Base-by-base conservation (phyloP, 1,139 yeast species). In the Candida glucosophila region DNA sequence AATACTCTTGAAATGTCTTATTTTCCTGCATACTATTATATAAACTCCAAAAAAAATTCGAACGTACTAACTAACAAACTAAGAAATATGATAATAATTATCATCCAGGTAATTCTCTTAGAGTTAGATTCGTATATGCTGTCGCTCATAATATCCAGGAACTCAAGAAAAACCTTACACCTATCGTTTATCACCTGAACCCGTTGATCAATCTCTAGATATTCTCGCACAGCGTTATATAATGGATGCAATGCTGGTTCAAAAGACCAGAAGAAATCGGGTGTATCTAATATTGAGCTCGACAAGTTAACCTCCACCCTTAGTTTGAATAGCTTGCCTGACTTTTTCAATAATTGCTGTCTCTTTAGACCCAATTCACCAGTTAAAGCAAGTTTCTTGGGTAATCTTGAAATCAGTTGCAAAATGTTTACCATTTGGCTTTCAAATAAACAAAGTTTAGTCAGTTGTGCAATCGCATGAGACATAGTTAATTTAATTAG, bases 381-480 rank as follows among this genome's bases (percentile, higher is more conserved):
- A 0, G 95, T 85, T 21, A 90, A 57, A 0, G 98, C 97, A 28
- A 90, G 57, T 39, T 86, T 74, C 44, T 83, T 83, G 2, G 98
- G 98, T 15, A 90, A 65, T 46, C 78, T 78, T 13, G 93, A 78
- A 23, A 90, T 90, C 43, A 88, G 81, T 33, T 77, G 81, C 49
- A 90, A 65, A 33, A 79, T 77, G 22, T 77, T 76, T 11, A 90
- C 83, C 78, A 90, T 86, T 37, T 95, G 63, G 25, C 94, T 82
- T 49, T 90, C 98, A 54, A 90, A 90, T 28, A 90, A 58, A 22
- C 95, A 81, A 17, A 90, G 56, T 48, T 88, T 90, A 1, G 97
- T 86, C 40, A 93, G 88, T 52, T 90, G 98, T 0, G 97, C 96
- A 35, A 90, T 83, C 2, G 98, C 95, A 53, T 90, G 95, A 2